Base-by-base conservation (phyloP, 2,329 filamentous ascomycete species). In the Ophiostoma ips region DNA sequence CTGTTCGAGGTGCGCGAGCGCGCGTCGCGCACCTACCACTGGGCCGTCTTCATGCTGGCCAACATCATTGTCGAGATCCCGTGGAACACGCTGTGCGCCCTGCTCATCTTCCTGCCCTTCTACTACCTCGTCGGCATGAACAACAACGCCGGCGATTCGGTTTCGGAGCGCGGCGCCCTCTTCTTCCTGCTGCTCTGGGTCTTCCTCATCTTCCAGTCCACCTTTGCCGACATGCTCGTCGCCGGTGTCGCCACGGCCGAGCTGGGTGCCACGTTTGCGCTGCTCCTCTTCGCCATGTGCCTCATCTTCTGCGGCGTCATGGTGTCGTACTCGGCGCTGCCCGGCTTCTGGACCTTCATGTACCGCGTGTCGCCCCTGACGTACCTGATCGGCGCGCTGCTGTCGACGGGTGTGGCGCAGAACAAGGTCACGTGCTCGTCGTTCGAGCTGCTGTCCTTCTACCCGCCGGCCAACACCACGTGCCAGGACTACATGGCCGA, bases 171-270 rank as follows among this genome's bases (percentile, higher is more conserved):
- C 30, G 84, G 85, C 10, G 83, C 70, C 1, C 75, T 90, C 16
- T 84, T 90, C 75, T 87, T 89, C 70, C 70, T 94, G 18, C 78
- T 87, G 57, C 70, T 88, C 37, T 72, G 92, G 85, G 85, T 81
- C 55, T 79, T 88, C 58, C 73, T 87, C 59, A 67, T 88, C 55
- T 87, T 81, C 62, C 77, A 81, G 49, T 79, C 74, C 12, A 79
- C 83, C 0, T 87, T 87, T 58, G 77, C 83, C 0, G 77, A 84
- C 58, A 82, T 87, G 79, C 75, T 78, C 28, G 83, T 88, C 49
- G 79, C 80, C 1, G 81, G 60, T 62, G 64, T 77, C 1, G 70
- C 87, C 21, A 79, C 78, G 0, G 72, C 83, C 53, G 79, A 82
- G 1, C 73, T 83, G 55, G 84, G 82, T 0, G 83, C 81, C 4